These are phyloP conservation scores for Fusarium fujikuroi DNA, from an alignment of 2,329 filamentous ascomycete genomes.

Conservation along the genomic window DNA sequence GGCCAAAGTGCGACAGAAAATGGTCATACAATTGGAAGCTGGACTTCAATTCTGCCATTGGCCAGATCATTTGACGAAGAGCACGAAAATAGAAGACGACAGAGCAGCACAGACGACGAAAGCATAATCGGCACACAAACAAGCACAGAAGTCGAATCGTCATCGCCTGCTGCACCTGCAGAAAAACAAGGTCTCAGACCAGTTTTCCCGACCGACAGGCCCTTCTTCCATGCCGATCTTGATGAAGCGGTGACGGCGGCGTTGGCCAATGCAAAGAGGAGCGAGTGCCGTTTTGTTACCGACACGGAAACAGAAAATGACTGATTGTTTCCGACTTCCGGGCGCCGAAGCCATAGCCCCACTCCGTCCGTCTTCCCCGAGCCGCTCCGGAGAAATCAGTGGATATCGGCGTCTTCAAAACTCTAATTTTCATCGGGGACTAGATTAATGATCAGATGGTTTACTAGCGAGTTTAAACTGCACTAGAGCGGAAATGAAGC, in stretches of 20 bases:
- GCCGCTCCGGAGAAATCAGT: not conserved
- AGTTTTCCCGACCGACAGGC: constrained; percentile 55
- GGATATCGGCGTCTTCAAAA: constrained; percentile 1
- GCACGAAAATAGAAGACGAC: not conserved
- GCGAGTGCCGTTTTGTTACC: constrained; percentile 7
- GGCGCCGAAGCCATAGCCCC: not conserved
- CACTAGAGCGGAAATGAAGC: not conserved
- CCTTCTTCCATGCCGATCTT: constrained; percentile 61
- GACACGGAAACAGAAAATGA: constrained; percentile 5
- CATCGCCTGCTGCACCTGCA: not conserved
- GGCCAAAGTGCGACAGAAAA: constrained; percentile 55
- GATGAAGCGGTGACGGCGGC: constrained; percentile 54
- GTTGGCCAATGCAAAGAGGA: not conserved
- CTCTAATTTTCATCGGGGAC: constrained; percentile 4
- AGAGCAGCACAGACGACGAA: not conserved
- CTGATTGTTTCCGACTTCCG: constrained; percentile 8
- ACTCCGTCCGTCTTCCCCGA: not conserved
- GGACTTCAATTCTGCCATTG: constrained; percentile 50
- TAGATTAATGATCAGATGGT: not conserved
- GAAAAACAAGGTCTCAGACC: constrained; percentile 34
- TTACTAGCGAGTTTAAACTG: not conserved
- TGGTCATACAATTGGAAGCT: constrained; percentile 43
- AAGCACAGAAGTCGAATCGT: constrained; percentile 1
- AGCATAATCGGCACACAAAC: not conserved
- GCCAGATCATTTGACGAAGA: constrained; percentile 34